Conservation (phyloP, 345 rosid genomes). For the Noccaea caerulescens region DNA sequence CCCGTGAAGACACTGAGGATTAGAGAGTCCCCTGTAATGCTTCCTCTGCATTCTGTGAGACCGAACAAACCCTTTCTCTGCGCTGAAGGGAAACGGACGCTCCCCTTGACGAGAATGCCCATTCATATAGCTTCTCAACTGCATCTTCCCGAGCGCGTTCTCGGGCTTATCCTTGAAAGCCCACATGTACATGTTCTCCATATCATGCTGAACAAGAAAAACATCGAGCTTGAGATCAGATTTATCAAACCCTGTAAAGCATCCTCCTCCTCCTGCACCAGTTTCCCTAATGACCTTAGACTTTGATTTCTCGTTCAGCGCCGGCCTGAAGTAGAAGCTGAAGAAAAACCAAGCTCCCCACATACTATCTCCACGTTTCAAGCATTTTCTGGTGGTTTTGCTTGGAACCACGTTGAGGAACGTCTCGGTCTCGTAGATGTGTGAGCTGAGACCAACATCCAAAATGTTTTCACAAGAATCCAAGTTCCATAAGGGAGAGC, state of each 20-base stretch:
- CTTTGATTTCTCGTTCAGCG: constrained; percentile 82
- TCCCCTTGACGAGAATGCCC: constrained; percentile 99
- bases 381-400: constrained; percentile 66
- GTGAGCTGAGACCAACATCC: constrained; percentile 80
- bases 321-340: constrained; percentile 89
- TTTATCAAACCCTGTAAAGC: constrained; percentile 73
- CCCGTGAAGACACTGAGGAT: constrained; percentile 96
- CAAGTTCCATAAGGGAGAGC: constrained; percentile 57
- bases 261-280: constrained; percentile 39
- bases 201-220: constrained; percentile 97
- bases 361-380: constrained; percentile 80
- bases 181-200: constrained; percentile 99
- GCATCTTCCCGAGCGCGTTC: constrained; percentile 98
- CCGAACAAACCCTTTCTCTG: constrained; percentile 89
- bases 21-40: constrained; percentile 95
- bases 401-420: constrained; percentile 52
- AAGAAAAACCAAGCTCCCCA: constrained; percentile 99
- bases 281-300: constrained; percentile 68
- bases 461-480: constrained; percentile 70
- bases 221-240: constrained; percentile 85
- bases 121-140: constrained; percentile 94
- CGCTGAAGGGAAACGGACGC: constrained; percentile 85
- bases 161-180: constrained; percentile 97
- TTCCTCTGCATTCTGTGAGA: constrained; percentile 99
- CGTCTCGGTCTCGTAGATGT: constrained; percentile 69